Evolutionary conservation across 1,284 basidiomycete genomes (phyloP), one percentile per base, ranked within the genome.

Genomic region (Cutaneotrichosporon mucoides): DNA sequence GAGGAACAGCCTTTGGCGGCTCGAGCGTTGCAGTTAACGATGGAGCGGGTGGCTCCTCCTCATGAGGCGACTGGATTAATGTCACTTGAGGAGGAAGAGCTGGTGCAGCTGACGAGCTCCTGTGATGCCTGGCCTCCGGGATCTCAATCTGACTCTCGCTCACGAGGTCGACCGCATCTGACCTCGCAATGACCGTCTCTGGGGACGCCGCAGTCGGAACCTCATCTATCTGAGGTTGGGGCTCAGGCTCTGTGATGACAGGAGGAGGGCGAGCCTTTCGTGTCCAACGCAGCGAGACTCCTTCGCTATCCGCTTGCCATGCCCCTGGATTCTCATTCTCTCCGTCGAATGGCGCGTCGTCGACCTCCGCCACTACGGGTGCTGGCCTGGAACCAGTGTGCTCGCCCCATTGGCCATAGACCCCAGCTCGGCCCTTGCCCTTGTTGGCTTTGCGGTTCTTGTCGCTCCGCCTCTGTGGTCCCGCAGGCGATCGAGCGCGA

Each of bases 401-500:
- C 35, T 64, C 59, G 2, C 92, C 60, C 76, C 76, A 78, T 36
- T 72, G 73, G 34, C 77, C 77, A 53, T 79, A 79, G 6, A 77
- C 73, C 2, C 24, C 24, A 2, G 62, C 60, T 34, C 58, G 60
- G 35, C 37, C 53, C 34, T 60, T 62, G 33, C 45, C 59, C 63
- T 64, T 72, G n/a, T 48, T 55, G 33, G 58, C 43, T 58, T 53
- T 48, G 34, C 55, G 56, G 61, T 64, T 55, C 54, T 54, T 38
- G 43, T 50, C 34, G 35, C 55, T 56, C 13, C 55, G 46, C 34
- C 55, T 38, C 16, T 49, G 38, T 37, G 24, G 35, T 24, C 43
- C 46, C 1, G 11, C 9, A 11, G 40, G 15, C 7, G 47, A 8
- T 6, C 41, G 41, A 4, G 52, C 33, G 11, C 34, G 15, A 7